Evolutionary conservation across 495 filamentous ascomycete species (phyloP), one percentile per base, ranked within the genome.

Genomic region (Penicillium arizonense): DNA sequence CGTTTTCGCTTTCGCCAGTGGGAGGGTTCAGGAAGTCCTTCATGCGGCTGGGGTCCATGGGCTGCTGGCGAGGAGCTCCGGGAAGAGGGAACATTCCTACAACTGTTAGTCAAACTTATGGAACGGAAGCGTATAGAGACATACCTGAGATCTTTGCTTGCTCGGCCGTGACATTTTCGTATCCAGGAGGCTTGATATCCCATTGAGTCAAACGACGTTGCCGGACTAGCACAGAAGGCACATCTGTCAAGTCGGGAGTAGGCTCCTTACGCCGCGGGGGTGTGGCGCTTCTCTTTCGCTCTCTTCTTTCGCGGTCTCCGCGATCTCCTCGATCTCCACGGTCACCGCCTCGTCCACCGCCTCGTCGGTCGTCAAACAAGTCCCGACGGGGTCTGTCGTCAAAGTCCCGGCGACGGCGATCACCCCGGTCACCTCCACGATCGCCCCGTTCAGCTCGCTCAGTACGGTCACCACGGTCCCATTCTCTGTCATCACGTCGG

Each of bases 141-240:
- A 58, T 67, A 80, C 90, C 90, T n/a, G 94, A 99, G 32, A 99
- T 81, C 78, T 99, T 99, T 23, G 94, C 95, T 67, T 97, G 95
- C 69, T 99, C 94, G 21, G 94, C 95, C 11, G 95, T 97, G 54
- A 99, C 94, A 73, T 96, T 96, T 70, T 97, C 94, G 63, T 99
- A 99, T 26, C 94, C 93, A 18, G 90, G 90, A 11, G 94, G 94
- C 76, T 97, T 99, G 69, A 99, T 96, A 68, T 99, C 94, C 94
- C 94, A 99, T 69, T 97, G 96, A 26, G 91, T 97, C 76, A 97
- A 73, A 47, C 94, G 85, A 59, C 94, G 85, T 78, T 89, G 91
- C 50, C 92, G 85, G 58, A 90, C 84, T 47, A 88, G 75, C 47
- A 99, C 76, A 8, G 90, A 82, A 23, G 84, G 75, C 52, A 90